phyloP scores from a whole-genome alignment of 441 rosid species.

The Oxalis stricta region DNA sequence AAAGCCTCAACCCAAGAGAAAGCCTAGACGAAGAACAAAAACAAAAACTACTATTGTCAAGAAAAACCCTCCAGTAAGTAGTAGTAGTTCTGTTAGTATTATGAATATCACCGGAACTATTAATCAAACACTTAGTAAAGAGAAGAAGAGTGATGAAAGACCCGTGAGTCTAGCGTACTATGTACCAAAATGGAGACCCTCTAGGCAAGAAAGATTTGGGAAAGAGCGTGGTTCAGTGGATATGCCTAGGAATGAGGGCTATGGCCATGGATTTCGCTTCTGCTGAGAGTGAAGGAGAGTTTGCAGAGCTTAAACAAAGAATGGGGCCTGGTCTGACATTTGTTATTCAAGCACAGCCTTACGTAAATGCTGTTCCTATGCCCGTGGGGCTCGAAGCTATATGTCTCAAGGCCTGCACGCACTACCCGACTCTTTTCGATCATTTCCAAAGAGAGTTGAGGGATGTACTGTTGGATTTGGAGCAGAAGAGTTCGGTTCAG shows the following conservation, averaged over 20 bases:
- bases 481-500: constrained; percentile 30
- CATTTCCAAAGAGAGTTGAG: constrained; percentile 87
- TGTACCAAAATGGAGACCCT: constrained; percentile 81
- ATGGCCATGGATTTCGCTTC: constrained; percentile 73
- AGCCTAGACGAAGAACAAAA: no score
- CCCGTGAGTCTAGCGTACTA: constrained; percentile 19
- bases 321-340: constrained; percentile 80
- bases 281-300: constrained; percentile 73
- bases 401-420: constrained; percentile 78
- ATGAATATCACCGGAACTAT: no score
- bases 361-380: constrained; percentile 72
- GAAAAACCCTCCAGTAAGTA: constrained; percentile 29
- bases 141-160: constrained; percentile 13
- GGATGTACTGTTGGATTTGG: constrained; percentile 59
- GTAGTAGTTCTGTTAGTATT: constrained; percentile 9
- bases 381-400: constrained; percentile 69
- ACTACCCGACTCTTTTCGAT: constrained; percentile 85
- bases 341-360: constrained; percentile 81
- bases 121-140: constrained; percentile 2
- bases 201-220: constrained; percentile 74
- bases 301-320: constrained; percentile 53
- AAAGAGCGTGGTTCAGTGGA: constrained; percentile 66
- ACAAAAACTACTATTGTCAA: constrained; percentile 18
- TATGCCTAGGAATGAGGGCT: constrained; percentile 66
- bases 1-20: no score